Base-by-base conservation (phyloP, 2,329 filamentous ascomycete genomes). In the Boeremia lycopersici region DNA sequence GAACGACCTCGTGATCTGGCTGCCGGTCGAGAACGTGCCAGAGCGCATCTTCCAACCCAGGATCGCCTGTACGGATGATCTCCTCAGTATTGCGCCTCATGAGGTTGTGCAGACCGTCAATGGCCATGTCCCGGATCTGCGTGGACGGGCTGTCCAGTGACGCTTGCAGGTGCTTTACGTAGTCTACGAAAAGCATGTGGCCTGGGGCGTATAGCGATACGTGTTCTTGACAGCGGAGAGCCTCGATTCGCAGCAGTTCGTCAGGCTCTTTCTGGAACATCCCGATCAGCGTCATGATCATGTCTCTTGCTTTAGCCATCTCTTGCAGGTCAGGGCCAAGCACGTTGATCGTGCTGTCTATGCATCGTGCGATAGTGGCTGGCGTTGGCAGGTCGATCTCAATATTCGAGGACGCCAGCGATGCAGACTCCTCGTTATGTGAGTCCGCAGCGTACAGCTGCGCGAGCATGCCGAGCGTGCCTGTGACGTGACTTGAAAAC, bases 311-410 rank as follows among this genome's bases (percentile, higher is more conserved):
- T 76, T 96, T 97, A 3, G 86, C 86, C 61, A 95, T 86, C 68
- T 98, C 95, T 74, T 98, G 95, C 19, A 99, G 79, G 75, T 99
- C 96, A 0, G 95, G 95, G 0, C 95, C 95, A 10, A 99, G 83
- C 9, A 99, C 95, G 64, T 98, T 98, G 77, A 99, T 92, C 23
- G 96, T 82, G n/a, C 93, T 95, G 74, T 98, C 93, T 28, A 97
- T 88, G 64, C 91, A 96, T 64, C 91, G 87, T 29, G 90, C 89
- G 57, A 98, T 88, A 1, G 92, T 89, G 17, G 91, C 88, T 1
- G 89, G 86, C 0, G 93, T 93, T 6, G 91, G 88, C 23, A 93
- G 81, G 51, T 95, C 91, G 65, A 96, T 82, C 74, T 97, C 93
- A 31, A 96, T 84, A 70, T 96, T 98, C 68, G 95, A 97, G 0